These are phyloP conservation scores for Hyphodiscus sp. DNA, from an alignment of 2,329 filamentous ascomycete species.

Conservation along the genomic window DNA sequence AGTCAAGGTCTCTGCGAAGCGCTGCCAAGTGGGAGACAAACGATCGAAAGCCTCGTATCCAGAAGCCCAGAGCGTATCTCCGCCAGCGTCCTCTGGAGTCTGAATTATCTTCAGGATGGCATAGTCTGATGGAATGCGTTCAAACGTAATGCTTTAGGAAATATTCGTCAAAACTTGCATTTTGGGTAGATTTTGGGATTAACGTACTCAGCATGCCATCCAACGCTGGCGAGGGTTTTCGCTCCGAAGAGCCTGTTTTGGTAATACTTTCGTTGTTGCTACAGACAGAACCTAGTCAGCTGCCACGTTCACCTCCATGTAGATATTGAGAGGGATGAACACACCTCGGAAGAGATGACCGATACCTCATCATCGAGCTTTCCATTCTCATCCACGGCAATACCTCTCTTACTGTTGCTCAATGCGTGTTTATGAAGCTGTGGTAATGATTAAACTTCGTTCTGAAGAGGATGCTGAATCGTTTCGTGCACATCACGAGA, in stretches of 20 bases:
- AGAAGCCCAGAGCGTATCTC: constrained; percentile 60
- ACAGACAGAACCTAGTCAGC: no score
- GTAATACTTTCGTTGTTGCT: constrained; percentile 25
- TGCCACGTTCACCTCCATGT: no score
- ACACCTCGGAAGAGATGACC: constrained; percentile 42
- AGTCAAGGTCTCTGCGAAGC: constrained; percentile 52
- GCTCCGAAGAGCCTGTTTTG: constrained; percentile 45
- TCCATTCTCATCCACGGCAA: constrained; percentile 10
- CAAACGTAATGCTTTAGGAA: constrained; percentile 37
- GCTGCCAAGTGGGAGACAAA: constrained; percentile 48
- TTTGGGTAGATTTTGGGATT: no score
- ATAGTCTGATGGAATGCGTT: constrained; percentile 46
- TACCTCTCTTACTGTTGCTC: constrained; percentile 41
- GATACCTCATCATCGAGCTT: constrained; percentile 49
- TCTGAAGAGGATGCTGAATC: no score
- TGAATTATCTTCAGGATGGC: constrained; percentile 43
- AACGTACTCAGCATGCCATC: constrained; percentile 42
- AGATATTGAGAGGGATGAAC: no score
- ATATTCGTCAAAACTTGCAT: no score
- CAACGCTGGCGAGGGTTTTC: constrained; percentile 39
- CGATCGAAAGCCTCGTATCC: constrained; percentile 63
- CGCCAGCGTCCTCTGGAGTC: constrained; percentile 37
- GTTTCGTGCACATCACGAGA: no score
- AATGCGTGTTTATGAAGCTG: constrained; percentile 49
- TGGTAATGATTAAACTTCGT: no score